Conservation (phyloP, 805 yeast species). For the Candida fluviatilis region DNA sequence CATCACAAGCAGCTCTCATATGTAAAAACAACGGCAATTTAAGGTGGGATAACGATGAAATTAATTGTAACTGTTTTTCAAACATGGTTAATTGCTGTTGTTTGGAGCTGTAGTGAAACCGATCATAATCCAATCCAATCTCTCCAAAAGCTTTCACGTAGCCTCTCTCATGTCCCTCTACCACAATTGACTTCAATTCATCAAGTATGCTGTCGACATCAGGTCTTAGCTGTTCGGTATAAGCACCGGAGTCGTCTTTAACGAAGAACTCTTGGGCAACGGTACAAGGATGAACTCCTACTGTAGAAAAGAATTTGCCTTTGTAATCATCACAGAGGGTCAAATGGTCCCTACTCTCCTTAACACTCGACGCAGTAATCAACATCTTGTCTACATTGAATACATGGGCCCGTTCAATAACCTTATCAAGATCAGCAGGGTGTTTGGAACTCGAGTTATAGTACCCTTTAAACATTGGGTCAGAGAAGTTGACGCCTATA, state of each 20-base stretch:
- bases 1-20: slow-evolving; percentile 81
- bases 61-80: slow-evolving; percentile 65
- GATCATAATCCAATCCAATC: slow-evolving; percentile 91
- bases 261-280: slow-evolving; percentile 47
- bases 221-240: slow-evolving; percentile 32
- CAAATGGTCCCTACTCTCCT: slow-evolving; percentile 62
- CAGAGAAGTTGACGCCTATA: slow-evolving; percentile 74
- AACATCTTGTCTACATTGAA: slow-evolving; percentile 67
- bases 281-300: slow-evolving; percentile 94
- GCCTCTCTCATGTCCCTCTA: slow-evolving; percentile 44
- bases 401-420: slow-evolving; percentile 61
- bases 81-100: slow-evolving; percentile 68
- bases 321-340: slow-evolving; percentile 44
- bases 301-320: slow-evolving; percentile 53
- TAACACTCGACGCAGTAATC: slow-evolving; percentile 77
- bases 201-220: slow-evolving; percentile 41
- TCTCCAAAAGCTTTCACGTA: slow-evolving; percentile 86
- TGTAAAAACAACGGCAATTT: slow-evolving; percentile 82
- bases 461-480: slow-evolving; percentile 78
- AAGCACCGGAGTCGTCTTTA: slow-evolving; percentile 12
- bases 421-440: slow-evolving; percentile 57
- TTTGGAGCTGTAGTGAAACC: slow-evolving; percentile 70
- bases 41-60: slow-evolving; percentile 36
- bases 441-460: slow-evolving; percentile 61
- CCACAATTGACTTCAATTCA: slow-evolving; percentile 46